Evolutionary conservation across 164 flowering plant genomes (phyloP), one percentile per base, ranked within the genome.

Genomic region (Vitis rupestris): DNA sequence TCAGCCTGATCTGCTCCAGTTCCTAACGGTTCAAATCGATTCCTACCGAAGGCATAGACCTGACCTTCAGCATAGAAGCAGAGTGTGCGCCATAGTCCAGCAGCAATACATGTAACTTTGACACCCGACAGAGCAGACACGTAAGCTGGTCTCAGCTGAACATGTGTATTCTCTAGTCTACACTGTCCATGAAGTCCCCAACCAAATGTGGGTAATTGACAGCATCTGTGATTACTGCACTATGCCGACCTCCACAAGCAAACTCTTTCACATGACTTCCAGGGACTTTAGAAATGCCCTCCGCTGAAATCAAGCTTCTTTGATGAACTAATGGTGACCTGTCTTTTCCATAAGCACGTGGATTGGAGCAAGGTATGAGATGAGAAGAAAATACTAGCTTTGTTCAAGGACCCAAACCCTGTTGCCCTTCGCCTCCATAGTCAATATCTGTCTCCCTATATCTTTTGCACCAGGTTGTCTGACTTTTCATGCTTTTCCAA

Each of bases 111-210:
- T 54, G 78, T 75, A 19, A 91, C 82, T 56, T 61, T 76, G 63
- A 86, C 76, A 15, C 94, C 89, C 73, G 75, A 77, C 27, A 91
- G 81, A 54, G 94, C 81, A 60, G 92, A 82, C 30, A 89, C 91
- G 79, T 80, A 84, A 56, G 80, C 64, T 63, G 94, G 97, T 59
- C 86, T 91, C 65, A 89, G 72, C 70, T 83, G 89, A 73, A 88
- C 92, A 80, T 87, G 91, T 66, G 91, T 88, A 71, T 85, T 83
- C 72, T 94, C 94, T 70, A 84, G 97, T 51, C 97, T 94, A 77
- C 97, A 89, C 97, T 91, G 97, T 59, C 97, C 97, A 74, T 91
- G 85, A 7, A 88, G 83, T 66, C 97, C 93, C 94, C 97, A 91
- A 47, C 94, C 97, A 78, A 89, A 91, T 49, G 94, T 84, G 70